A percentile compares a stretch with the other conserved stretches of the same genome.
phyloP scores from a whole-genome alignment of 257 asterid genomes.

The Osmanthus fragrans region DNA sequence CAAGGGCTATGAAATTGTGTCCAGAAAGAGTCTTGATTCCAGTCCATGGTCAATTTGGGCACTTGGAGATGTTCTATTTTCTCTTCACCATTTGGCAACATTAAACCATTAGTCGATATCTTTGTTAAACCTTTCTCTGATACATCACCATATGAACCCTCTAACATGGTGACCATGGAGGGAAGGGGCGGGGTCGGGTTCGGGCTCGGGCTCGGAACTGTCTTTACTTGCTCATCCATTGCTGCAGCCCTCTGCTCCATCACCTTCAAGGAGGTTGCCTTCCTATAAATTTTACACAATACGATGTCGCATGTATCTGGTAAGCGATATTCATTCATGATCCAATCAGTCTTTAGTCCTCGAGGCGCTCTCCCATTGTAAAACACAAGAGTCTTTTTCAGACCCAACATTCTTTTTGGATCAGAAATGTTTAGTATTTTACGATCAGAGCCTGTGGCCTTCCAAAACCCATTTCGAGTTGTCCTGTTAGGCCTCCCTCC shows the following conservation, averaged over 20 bases:
- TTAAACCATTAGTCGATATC: slow-evolving; percentile 15
- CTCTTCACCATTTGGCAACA: slow-evolving; percentile 30
- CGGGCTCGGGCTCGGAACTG: neutral
- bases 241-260: slow-evolving; percentile 77
- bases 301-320: slow-evolving; percentile 56
- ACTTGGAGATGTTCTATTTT: slow-evolving; percentile 47
- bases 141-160: neutral
- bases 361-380: slow-evolving; percentile 81
- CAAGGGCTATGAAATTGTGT: slow-evolving; percentile 61
- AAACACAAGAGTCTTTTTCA: slow-evolving; percentile 72
- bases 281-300: slow-evolving; percentile 64
- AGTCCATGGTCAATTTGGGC: slow-evolving; percentile 46
- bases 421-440: slow-evolving; percentile 44
- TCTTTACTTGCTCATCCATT: slow-evolving; percentile 39
- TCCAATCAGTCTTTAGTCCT: slow-evolving; percentile 77
- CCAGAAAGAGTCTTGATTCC: slow-evolving; percentile 67
- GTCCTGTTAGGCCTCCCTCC: slow-evolving; percentile 79
- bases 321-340: slow-evolving; percentile 84
- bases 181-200: too few relatives aligned
- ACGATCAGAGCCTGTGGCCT: slow-evolving; percentile 85
- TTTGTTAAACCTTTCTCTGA: slow-evolving; percentile 8
- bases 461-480: slow-evolving; percentile 74
- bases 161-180: slow-evolving; percentile 23
- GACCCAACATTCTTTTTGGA: slow-evolving; percentile 49
- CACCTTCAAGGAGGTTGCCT: slow-evolving; percentile 64